These are phyloP conservation scores for Melampsora larici-populina DNA, from an alignment of 1,284 basidiomycete genomes.

Conservation along the genomic window DNA sequence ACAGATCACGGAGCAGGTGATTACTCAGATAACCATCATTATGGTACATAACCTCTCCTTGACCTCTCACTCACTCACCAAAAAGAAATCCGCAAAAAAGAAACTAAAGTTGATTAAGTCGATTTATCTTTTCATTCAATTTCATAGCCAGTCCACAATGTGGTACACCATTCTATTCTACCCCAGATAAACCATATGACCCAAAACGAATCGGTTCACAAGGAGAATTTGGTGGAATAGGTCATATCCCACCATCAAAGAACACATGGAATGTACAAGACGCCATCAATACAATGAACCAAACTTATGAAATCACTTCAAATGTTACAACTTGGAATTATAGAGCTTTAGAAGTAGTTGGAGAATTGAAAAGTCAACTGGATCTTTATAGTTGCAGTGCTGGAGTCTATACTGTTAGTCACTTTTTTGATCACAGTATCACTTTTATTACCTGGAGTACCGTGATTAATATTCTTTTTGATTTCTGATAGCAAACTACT, in stretches of 20 bases:
- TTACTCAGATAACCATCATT: slow-evolving; percentile 39
- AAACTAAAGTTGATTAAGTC: not conserved
- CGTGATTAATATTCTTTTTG: not conserved
- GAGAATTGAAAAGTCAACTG: slow-evolving; percentile 21
- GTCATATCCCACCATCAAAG: slow-evolving; percentile 10
- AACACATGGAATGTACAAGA: slow-evolving; percentile 31
- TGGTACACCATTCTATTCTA: slow-evolving; percentile 28
- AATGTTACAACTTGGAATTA: slow-evolving; percentile 37
- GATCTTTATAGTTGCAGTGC: slow-evolving; percentile 32
- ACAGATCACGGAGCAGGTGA: slow-evolving; percentile 29
- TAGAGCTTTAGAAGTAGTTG: slow-evolving; percentile 13
- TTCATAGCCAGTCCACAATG: slow-evolving; percentile 32
- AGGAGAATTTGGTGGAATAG: slow-evolving; percentile 41
- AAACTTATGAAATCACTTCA: slow-evolving; percentile 32
- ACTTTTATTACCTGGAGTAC: not conserved
- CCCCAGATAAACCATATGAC: slow-evolving; percentile 18
- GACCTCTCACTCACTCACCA: not conserved
- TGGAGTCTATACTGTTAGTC: slow-evolving; percentile 34
- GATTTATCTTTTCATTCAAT: no score
- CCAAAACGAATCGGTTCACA: slow-evolving; percentile 18
- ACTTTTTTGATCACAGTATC: not conserved
- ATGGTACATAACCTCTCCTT: slow-evolving; percentile 4
- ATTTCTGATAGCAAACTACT: slow-evolving; percentile 30
- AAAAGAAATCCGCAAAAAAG: not conserved
- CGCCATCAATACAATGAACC: slow-evolving; percentile 17